Conservation (phyloP, 176 grass and related monocot species). For the Cenchrus purpureus region DNA sequence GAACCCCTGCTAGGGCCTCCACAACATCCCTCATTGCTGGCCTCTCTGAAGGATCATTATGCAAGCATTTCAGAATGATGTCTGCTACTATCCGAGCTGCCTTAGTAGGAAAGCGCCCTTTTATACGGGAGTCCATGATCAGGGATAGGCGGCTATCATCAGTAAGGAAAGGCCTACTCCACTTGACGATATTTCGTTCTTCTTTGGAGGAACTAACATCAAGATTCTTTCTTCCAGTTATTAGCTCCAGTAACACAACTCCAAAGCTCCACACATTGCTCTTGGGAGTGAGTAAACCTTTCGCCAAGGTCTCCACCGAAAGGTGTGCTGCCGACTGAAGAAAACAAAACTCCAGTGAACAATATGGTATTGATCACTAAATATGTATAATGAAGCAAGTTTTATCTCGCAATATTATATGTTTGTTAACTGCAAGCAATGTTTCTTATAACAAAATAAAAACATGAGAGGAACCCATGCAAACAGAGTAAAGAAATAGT, state of each 20-base stretch:
- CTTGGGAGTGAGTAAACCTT: conserved; percentile 92
- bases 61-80: conserved; percentile 78
- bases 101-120: conserved; percentile 89
- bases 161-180: conserved; percentile 81
- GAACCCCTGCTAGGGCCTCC: conserved; percentile 63
- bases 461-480: not conserved
- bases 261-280: conserved; percentile 98
- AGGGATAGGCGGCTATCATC: conserved; percentile 93
- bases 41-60: conserved; percentile 82
- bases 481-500: not conserved
- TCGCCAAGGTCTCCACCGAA: conserved; percentile 92
- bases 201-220: conserved; percentile 69
- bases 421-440: not conserved
- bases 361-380: not conserved
- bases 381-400: not conserved
- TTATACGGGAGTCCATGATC: conserved; percentile 91
- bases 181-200: conserved; percentile 91
- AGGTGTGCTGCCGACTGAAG: conserved; percentile 70
- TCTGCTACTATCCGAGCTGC: conserved; percentile 82
- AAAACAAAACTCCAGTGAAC: conserved; percentile 40
- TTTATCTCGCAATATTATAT: not conserved
- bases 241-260: conserved; percentile 89
- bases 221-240: conserved; percentile 90
- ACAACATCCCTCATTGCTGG: conserved; percentile 89
- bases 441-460: not conserved